Evolutionary conservation across 2,329 filamentous ascomycete genomes (phyloP).

Genomic region (Aureobasidium sp.): DNA sequence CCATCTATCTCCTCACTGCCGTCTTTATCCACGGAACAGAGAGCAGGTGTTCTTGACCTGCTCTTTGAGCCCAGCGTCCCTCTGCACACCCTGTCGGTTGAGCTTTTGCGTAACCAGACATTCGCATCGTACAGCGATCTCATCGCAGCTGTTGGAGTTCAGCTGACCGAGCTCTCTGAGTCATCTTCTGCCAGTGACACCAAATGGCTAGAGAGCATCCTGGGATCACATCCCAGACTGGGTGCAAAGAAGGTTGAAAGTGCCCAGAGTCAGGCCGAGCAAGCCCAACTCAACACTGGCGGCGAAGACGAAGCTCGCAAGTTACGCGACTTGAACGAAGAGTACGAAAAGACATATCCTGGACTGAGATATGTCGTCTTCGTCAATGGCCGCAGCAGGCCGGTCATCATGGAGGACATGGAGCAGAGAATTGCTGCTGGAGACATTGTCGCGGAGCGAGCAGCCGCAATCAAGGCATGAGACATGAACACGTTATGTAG

Average conservation of each 20-base stretch:
- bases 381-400: constrained; percentile 70
- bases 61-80: constrained; percentile 77
- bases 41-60: constrained; percentile 57
- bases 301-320: constrained; percentile 45
- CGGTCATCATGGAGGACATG: constrained; percentile 77
- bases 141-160: constrained; percentile 57
- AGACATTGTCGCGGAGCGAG: constrained; percentile 58
- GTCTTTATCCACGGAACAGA: constrained; percentile 45
- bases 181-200: constrained; percentile 43
- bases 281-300: constrained; percentile 58
- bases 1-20: constrained; percentile 51
- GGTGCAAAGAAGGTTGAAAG: constrained; percentile 75
- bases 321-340: constrained; percentile 57
- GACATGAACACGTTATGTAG: neutral
- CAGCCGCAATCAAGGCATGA: constrained; percentile 64
- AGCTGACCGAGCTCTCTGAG: constrained; percentile 53
- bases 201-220: constrained; percentile 57
- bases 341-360: constrained; percentile 75
- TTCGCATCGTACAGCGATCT: constrained; percentile 63
- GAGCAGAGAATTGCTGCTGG: constrained; percentile 59
- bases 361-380: constrained; percentile 86
- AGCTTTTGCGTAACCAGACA: constrained; percentile 50
- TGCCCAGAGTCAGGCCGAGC: constrained; percentile 70
- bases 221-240: constrained; percentile 75
- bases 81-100: constrained; percentile 64